phyloP scores from a whole-genome alignment of 1,139 yeast species.

The Meyerozyma sp. region DNA sequence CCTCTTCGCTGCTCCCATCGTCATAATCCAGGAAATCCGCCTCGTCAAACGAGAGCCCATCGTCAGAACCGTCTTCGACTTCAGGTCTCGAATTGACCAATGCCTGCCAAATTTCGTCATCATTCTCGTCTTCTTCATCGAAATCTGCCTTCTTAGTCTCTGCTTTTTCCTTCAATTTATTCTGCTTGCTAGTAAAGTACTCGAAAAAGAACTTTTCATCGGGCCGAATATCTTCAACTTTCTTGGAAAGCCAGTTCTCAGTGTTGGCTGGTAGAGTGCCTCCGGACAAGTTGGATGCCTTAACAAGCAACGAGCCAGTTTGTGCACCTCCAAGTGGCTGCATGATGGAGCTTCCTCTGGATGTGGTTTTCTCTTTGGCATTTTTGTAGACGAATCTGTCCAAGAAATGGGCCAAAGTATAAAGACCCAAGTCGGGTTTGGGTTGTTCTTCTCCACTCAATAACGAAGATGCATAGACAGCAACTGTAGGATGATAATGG shows the following conservation, averaged over 20 bases:
- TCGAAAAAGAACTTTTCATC: constrained; percentile 89
- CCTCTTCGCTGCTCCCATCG: constrained; percentile 14
- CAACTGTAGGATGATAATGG: constrained; percentile 92
- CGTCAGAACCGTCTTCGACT: constrained; percentile 52
- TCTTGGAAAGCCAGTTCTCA: constrained; percentile 73
- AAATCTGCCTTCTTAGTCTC: constrained; percentile 13
- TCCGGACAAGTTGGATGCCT: constrained; percentile 47
- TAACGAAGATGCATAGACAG: constrained; percentile 70
- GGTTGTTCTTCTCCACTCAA: constrained; percentile 41
- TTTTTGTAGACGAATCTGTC: constrained; percentile 94
- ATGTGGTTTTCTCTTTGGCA: constrained; percentile 67
- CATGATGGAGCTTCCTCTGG: constrained; percentile 91
- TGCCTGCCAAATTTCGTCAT: constrained; percentile 87
- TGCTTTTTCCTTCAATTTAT: constrained; percentile 35
- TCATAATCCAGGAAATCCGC: constrained; percentile 38
- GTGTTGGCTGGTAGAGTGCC: constrained; percentile 67
- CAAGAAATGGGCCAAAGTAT: constrained; percentile 82
- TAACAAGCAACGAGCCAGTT: constrained; percentile 71
- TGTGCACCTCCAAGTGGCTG: constrained; percentile 94
- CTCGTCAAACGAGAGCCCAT: constrained; percentile 44
- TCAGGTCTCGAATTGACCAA: constrained; percentile 82
- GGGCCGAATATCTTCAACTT: constrained; percentile 64
- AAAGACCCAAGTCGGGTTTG: constrained; percentile 87
- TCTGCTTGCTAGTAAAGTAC: constrained; percentile 66
- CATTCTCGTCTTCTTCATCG: constrained; percentile 30